Conservation (phyloP, 257 asterid genomes). For the Nicotiana otophora region DNA sequence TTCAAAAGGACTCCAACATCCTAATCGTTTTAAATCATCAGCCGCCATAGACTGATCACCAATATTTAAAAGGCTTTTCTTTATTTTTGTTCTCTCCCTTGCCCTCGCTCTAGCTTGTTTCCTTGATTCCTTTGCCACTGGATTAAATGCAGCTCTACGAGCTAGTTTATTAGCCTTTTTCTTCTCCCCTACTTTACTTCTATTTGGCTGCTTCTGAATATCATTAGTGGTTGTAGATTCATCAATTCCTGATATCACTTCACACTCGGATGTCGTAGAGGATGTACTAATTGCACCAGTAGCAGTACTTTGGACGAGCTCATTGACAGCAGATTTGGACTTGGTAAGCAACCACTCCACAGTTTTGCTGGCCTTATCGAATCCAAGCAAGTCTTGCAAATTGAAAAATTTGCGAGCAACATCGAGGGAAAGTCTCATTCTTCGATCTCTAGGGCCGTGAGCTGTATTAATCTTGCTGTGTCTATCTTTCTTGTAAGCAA, state of each 20-base stretch:
- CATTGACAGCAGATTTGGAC: conserved; percentile 40
- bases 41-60: not conserved
- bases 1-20: conserved; percentile 2
- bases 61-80: conserved; percentile 25
- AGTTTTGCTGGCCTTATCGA: conserved; percentile 62
- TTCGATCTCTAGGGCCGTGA: conserved; percentile 63
- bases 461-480: conserved; percentile 78
- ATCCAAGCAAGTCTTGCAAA: conserved; percentile 62
- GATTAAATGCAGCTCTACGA: conserved; percentile 18
- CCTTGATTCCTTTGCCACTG: conserved; percentile 47
- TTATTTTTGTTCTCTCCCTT: conserved; percentile 57
- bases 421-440: conserved; percentile 65
- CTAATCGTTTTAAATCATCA: not conserved
- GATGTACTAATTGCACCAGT: conserved; percentile 6
- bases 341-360: conserved; percentile 55
- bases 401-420: conserved; percentile 54
- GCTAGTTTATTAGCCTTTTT: conserved; percentile 5
- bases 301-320: conserved; percentile 12
- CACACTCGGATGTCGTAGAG: conserved; percentile 35
- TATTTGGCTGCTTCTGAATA: not conserved
- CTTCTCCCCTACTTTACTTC: not conserved
- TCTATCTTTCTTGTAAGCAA: conserved; percentile 45
- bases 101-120: conserved; percentile 65
- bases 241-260: conserved; percentile 20
- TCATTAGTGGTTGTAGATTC: conserved; percentile 14